Evolutionary conservation across 2,329 filamentous ascomycete genomes (phyloP), one percentile per base, ranked within the genome.

Genomic region (Paecilomyces formosus): DNA sequence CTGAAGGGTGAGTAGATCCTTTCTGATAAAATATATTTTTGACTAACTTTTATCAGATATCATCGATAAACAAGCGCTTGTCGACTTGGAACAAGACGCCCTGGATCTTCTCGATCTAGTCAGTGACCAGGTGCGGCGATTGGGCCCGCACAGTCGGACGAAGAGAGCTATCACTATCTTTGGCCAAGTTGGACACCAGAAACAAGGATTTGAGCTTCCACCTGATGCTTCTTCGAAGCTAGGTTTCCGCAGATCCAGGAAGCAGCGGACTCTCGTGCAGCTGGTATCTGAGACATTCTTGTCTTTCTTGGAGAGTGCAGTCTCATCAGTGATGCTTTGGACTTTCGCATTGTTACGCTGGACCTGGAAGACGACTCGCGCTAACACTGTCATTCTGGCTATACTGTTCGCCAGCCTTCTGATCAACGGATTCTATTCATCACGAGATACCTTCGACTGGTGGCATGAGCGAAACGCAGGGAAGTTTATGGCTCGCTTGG

Each of bases 401-500:
- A 71, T 93, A 13, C 79, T 97, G 18, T 78, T 80, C 0, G 66
- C 88, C 30, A 97, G 92, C 68, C 73, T 85, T 12, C 68, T 90
- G 11, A 81, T 85, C 54, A 97, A 97, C 68, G 74, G 88, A 22
- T 81, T 92, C 64, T 85, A 92, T 68, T 86, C 89, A 0, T 89
- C 88, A 12, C 85, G 87, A 62, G 86, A 90, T 69, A 84, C 84
- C 6, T 85, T 86, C 66, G 80, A 83, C 1, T 97, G 92, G 92
- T 96, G 90, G 88, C 82, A 84, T 53, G 93, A 97, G 75, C 85
- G 91, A 58, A 87, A 85, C 60, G 91, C 92, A 1, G 83, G 82
- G 15, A 86, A 81, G 49, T 96, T 93, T 72, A 94, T 99, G 91
- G 79, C 80, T 33, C 82, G 87, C 12, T 77, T 97, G 13, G 93